Base-by-base conservation (phyloP, 768 basidiomycete species). In the Mycena crocata region DNA sequence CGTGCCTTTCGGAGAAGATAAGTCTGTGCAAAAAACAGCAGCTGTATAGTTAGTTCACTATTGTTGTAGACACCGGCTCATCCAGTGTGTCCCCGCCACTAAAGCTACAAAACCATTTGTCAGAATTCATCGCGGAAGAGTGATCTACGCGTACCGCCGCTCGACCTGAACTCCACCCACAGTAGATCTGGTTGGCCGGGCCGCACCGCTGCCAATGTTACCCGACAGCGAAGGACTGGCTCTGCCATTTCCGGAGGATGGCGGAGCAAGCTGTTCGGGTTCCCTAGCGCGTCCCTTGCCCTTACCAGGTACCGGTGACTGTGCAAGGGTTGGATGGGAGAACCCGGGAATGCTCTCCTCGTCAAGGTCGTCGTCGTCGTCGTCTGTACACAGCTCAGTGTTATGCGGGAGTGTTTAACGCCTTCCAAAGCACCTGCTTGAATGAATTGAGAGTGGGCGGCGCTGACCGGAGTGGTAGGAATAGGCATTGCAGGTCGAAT, bases 91-190 rank as follows among this genome's bases (percentile, higher is more conserved):
- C 93, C 12, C 83, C 85, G 13, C 92, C 93, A n/a, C 93, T 85
- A 77, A 90, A 93, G 71, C 94, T 92, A 63, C 10, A 54, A 45
- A 13, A 34, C 2, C 37, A 55, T 45, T 5, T 17, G 72, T 35
- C 39, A 59, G 50, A 13, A 26, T 62, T n/a, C 23, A 35, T 57
- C 31, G 9, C 46, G n/a, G 28, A 19, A 7, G 31, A 32, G 28
- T 2, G 32, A 45, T 5, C 19, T 23, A 67, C 23, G 74, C 86
- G 48, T 77, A 93, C 93, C 96, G 88, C 54, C 93, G 94, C 80
- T 99, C 96, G 3, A 95, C 90, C 71, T 87, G 89, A 51, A 98
- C 85, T 24, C 95, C 95, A n/a, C 94, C 95, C 14, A 96, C 82
- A 3, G 84, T 92, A 73, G 89, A 86, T 60, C 92, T 84, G 34